Evolutionary conservation across 805 yeast genomes (phyloP), one percentile per base, ranked within the genome.

Genomic region (Yamadazyma sp.): DNA sequence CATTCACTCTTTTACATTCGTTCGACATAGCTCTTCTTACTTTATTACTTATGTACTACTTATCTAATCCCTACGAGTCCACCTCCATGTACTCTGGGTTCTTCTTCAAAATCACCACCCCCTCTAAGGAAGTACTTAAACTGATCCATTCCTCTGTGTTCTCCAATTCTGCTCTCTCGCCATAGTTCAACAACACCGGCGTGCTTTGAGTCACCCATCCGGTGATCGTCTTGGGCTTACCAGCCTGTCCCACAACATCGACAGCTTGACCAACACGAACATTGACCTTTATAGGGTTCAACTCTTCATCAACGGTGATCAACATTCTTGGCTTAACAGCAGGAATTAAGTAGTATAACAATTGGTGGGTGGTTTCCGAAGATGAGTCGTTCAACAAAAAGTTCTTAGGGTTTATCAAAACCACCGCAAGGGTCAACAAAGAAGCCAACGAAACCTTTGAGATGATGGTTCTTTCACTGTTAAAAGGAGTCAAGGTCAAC

Each of bases 131-230:
- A 41, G 80, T 76, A 8, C 93, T 77, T 50, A 88, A 73, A 44
- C 95, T 80, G 45, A 86, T 73, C 66, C 90, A 93, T 64, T 93
- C 96, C 44, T 89, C 95, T 17, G 55, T 62, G 51, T 85, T 89
- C 59, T 95, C 99, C 49, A 93, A 71, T 62, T 93, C 99, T 0
- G 99, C 99, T 46, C 97, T 76, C 62, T 93, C 99, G 29, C 98
- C 98, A 51, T 82, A 81, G 27, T 93, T 90, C 40, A 93, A 72
- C 51, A 93, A 70, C 14, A 93, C 99, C 0, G 99, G 99, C 0
- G 99, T 93, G 4, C 93, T 85, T 56, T 93, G 99, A 1, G 99
- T 93, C 14, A 93, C 98, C 99, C 99, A 93, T 24, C 99, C 99
- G 3, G 99, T 93, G 32, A 93, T 93, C 9, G 97, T 90, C 72